Conservation (phyloP, 2,329 filamentous ascomycete genomes). For the Ascomycota sp. region DNA sequence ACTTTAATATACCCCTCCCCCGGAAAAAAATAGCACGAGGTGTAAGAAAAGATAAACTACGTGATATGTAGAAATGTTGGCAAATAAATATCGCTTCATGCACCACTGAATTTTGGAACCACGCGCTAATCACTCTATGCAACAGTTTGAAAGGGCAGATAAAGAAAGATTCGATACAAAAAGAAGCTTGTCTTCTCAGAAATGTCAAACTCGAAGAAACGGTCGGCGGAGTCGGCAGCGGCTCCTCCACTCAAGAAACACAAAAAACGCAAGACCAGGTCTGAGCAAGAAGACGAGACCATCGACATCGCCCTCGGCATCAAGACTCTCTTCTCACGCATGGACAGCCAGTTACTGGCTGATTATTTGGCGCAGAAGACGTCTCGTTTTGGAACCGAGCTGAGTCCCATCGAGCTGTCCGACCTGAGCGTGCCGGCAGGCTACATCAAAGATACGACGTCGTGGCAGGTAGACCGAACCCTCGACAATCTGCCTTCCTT, state of each 20-base stretch:
- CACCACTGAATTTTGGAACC: no score
- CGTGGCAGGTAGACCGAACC: conserved; percentile 44
- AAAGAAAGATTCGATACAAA: no score
- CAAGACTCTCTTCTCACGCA: conserved; percentile 60
- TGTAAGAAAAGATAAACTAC: no score
- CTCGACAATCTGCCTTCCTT: conserved; percentile 61
- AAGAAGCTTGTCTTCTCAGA: not conserved
- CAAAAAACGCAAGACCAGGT: conserved; percentile 33
- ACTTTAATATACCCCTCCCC: no score
- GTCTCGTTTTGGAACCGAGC: conserved; percentile 54
- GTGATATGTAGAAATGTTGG: no score
- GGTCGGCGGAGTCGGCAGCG: conserved; percentile 26
- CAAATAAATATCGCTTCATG: no score
- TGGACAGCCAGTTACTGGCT: conserved; percentile 67
- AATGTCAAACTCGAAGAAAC: conserved; percentile 30
- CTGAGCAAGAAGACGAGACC: conserved; percentile 30
- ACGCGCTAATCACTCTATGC: no score
- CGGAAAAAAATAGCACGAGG: no score
- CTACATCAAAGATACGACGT: conserved; percentile 61
- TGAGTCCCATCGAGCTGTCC: conserved; percentile 68
- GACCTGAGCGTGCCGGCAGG: conserved; percentile 67
- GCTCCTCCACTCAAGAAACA: conserved; percentile 22
- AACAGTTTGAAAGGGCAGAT: no score
- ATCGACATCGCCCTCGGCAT: conserved; percentile 52
- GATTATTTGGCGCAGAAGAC: conserved; percentile 72